Base-by-base conservation (phyloP, 805 yeast species). In the Pichia nakasei region DNA sequence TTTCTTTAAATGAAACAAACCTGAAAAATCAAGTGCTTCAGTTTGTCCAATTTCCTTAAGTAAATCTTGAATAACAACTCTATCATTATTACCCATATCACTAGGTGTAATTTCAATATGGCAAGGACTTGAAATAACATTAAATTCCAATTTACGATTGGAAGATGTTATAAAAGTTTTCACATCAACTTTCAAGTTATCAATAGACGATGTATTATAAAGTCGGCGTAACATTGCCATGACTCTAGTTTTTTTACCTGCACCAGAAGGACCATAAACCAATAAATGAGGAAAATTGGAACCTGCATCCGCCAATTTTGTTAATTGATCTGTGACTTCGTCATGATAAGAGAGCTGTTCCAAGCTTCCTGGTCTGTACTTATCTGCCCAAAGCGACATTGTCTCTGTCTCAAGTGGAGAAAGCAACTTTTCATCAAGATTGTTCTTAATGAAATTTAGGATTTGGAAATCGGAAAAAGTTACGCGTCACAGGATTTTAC, bases 361-460 rank as follows among this genome's bases (percentile, higher is more conserved):
- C 40, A 93, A 68, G 1, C 70, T 66, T 48, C 68, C 76, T 8
- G 98, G 98, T 52, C 97, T 75, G 63, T 88, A 80, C 52, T 88
- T 87, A 62, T 93, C 97, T 8, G 94, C 96, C 98, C 98, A 93
- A 61, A 93, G 73, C 7, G 96, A 83, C 96, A 89, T 89, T 8
- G 3, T 12, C 12, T 9, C 17, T 29, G 32, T n/a, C n/a, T n/a
- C n/a, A n/a, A n/a, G n/a, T n/a, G n/a, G n/a, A n/a, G n/a, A n/a
- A n/a, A n/a, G n/a, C n/a, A n/a, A n/a, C n/a, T n/a, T n/a, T n/a
- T n/a, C n/a, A n/a, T n/a, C n/a, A n/a, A n/a, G n/a, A n/a, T n/a
- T n/a, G n/a, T n/a, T n/a, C n/a, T n/a, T n/a, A n/a, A n/a, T n/a
- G n/a, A n/a, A n/a, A n/a, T n/a, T n/a, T n/a, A n/a, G n/a, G n/a